phyloP scores from a whole-genome alignment of 1,284 basidiomycete species.

The Naganishia sp. region DNA sequence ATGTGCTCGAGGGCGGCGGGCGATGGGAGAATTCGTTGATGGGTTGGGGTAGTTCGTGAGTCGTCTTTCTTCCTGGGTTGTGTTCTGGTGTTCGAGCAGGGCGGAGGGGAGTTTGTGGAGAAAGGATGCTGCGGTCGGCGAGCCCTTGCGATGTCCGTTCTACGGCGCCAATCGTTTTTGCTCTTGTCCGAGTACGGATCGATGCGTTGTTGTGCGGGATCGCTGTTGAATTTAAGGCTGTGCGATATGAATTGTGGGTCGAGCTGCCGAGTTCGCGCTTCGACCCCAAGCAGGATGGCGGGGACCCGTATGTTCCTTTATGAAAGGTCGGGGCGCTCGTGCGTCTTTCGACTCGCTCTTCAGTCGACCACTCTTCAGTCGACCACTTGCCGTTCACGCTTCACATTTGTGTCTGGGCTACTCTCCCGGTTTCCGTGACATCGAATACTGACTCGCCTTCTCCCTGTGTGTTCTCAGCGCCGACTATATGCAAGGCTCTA shows the following conservation, averaged over 20 bases:
- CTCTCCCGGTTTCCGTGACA: not conserved
- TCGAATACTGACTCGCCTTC: not conserved
- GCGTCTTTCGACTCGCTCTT: too few species aligned
- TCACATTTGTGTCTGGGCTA: not conserved
- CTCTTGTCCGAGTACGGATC: too few species aligned
- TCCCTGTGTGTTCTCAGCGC: slow-evolving; percentile 61
- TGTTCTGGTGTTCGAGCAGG: not conserved
- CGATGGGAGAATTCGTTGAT: slow-evolving; percentile 99
- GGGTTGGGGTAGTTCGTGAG: slow-evolving; percentile 91
- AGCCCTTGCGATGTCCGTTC: not conserved
- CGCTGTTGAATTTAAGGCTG: too few species aligned
- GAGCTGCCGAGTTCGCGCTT: not conserved
- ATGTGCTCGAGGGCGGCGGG: slow-evolving; percentile 80
- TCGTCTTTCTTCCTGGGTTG: slow-evolving; percentile 33
- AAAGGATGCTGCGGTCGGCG: not conserved
- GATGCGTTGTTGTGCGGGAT: too few species aligned
- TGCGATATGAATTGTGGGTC: not conserved
- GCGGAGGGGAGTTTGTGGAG: not conserved
- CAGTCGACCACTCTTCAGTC: too few species aligned
- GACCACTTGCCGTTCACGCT: not conserved
- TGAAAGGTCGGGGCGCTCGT: too few species aligned
- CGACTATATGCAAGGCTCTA: slow-evolving; percentile 95
- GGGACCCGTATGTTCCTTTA: too few species aligned
- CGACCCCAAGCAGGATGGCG: not conserved
- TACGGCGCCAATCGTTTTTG: too few species aligned